Conservation (phyloP, 2,329 filamentous ascomycete genomes). For the Cladophialophora carrionii region DNA sequence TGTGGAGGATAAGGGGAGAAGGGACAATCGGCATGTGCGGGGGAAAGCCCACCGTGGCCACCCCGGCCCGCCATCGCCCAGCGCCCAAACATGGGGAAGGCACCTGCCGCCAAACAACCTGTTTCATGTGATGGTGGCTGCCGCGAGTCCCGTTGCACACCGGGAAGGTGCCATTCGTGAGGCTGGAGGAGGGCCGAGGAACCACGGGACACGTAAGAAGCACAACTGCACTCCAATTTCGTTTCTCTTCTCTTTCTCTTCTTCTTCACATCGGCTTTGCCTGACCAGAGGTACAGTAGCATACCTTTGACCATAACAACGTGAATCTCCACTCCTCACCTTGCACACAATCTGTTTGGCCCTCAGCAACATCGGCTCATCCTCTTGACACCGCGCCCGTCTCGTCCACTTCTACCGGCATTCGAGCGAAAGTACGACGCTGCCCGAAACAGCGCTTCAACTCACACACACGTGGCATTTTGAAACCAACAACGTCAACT, state of each 20-base stretch:
- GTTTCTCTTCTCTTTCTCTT: constrained; percentile 11
- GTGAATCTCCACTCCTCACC: constrained; percentile 8
- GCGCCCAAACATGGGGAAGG: neutral
- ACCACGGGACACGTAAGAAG: constrained; percentile 9
- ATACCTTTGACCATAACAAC: neutral
- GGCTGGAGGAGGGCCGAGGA: constrained; percentile 7
- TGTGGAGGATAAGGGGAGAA: constrained; percentile 19
- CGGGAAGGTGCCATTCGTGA: constrained; percentile 10
- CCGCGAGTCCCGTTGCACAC: constrained; percentile 1
- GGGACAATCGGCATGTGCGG: constrained; percentile 21
- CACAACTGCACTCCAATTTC: neutral
- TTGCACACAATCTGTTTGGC: neutral
- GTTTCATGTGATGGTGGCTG: constrained; percentile 17
- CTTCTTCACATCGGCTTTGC: neutral
- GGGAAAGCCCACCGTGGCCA: neutral
- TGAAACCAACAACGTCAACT: neutral
- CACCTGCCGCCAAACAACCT: constrained; percentile 5
- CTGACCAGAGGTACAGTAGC: constrained; percentile 3
- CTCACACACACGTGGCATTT: neutral
- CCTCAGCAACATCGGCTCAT: neutral
- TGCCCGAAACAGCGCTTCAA: neutral
- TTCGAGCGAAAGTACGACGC: constrained; percentile 2
- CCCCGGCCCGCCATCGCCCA: too few relatives aligned
- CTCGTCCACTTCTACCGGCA: neutral
- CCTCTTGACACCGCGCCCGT: neutral